Evolutionary conservation across 1,284 basidiomycete genomes (phyloP).

Genomic region (Vanrija sp.): DNA sequence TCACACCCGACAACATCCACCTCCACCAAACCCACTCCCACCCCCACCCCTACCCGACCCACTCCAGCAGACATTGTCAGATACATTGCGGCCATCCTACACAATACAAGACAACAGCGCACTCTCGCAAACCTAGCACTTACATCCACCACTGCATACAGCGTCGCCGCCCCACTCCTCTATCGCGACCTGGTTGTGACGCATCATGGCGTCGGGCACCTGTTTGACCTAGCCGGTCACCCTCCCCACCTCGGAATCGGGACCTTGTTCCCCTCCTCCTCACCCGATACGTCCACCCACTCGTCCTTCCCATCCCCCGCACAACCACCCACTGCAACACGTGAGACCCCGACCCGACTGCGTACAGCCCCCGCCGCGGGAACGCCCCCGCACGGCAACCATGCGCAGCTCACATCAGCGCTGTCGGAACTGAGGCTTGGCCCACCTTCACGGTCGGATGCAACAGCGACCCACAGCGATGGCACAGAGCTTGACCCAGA

Average conservation of each 20-base stretch:
- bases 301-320: too few species aligned
- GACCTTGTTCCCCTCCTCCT: too few species aligned
- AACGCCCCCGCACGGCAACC: background rate
- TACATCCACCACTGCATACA: conserved; percentile 13
- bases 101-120: background rate
- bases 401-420: background rate
- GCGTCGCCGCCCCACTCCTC: conserved; percentile 13
- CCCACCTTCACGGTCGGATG: background rate
- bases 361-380: too few species aligned
- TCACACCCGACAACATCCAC: too few species aligned
- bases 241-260: background rate
- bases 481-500: background rate
- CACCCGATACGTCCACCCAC: too few species aligned
- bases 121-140: conserved; percentile 13
- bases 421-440: background rate
- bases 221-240: conserved; percentile 7
- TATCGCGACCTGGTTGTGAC: conserved; percentile 15
- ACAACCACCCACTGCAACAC: too few species aligned
- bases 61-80: conserved; percentile 15
- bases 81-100: conserved; percentile 15
- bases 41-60: too few species aligned
- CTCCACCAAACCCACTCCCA: too few species aligned
- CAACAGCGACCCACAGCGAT: background rate
- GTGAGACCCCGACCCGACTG: too few species aligned
- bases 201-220: background rate